A percentile compares a stretch with the other conserved stretches of the same genome.
phyloP scores from a whole-genome alignment of 2,329 filamentous ascomycete species.

The Exophiala aquamarina region DNA sequence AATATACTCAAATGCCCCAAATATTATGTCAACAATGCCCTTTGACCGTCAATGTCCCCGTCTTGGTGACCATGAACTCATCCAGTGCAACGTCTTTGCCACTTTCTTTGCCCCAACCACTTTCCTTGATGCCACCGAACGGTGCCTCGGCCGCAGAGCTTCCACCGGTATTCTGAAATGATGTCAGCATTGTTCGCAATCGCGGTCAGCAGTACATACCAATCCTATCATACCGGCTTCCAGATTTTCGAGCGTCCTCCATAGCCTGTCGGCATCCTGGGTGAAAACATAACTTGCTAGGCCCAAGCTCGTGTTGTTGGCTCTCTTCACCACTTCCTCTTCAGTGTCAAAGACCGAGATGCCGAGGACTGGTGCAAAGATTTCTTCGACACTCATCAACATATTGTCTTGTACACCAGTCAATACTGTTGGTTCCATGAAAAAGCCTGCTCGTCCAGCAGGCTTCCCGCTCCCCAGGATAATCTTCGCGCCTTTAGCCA shows the following conservation, averaged over 20 bases:
- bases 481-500: constrained; percentile 61
- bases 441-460: constrained; percentile 55
- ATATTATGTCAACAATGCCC: constrained; percentile 47
- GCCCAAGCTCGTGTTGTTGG: constrained; percentile 29
- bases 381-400: constrained; percentile 60
- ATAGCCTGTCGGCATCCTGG: constrained; percentile 65
- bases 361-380: constrained; percentile 64
- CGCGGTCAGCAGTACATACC: constrained; percentile 36
- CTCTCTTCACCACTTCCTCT: constrained; percentile 57
- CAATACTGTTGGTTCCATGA: constrained; percentile 69
- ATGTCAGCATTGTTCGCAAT: background rate
- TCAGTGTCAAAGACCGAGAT: constrained; percentile 66
- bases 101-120: constrained; percentile 66
- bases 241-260: constrained; percentile 65
- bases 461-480: constrained; percentile 57
- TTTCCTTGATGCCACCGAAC: constrained; percentile 68
- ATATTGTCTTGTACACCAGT: constrained; percentile 59
- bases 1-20: no score
- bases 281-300: constrained; percentile 66
- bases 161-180: constrained; percentile 48
- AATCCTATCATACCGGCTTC: constrained; percentile 69
- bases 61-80: constrained; percentile 65
- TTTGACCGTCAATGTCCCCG: constrained; percentile 62
- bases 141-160: constrained; percentile 65
- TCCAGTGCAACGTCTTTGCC: constrained; percentile 66